phyloP scores from a whole-genome alignment of 2,329 filamentous ascomycete genomes.

The Botrytis sinoallii region DNA sequence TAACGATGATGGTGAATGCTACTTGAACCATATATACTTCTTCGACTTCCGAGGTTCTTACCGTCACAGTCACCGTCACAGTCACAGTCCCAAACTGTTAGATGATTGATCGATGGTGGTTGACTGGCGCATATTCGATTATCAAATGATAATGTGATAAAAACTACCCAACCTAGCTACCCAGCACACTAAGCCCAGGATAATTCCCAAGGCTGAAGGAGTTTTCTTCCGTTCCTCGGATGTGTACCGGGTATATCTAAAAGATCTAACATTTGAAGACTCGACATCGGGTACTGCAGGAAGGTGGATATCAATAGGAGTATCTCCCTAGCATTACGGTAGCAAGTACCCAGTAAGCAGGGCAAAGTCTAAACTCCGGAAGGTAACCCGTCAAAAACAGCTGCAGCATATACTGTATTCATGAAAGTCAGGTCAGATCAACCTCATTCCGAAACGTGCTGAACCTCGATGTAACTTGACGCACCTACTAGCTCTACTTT shows the following conservation, averaged over 20 bases:
- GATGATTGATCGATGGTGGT: background rate
- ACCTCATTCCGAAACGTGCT: background rate
- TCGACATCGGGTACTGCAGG: slow-evolving; percentile 5
- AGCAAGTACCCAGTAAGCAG: background rate
- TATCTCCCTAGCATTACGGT: background rate
- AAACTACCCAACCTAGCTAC: background rate
- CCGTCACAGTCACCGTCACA: background rate
- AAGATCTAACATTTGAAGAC: background rate
- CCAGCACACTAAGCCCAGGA: background rate
- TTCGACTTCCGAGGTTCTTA: background rate
- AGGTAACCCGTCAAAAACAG: background rate
- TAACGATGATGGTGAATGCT: background rate
- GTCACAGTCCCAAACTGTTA: background rate
- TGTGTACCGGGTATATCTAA: background rate
- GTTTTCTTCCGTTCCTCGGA: background rate
- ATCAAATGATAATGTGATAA: background rate
- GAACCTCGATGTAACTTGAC: background rate
- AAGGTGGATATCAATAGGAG: slow-evolving; percentile 4
- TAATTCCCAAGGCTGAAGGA: slow-evolving; percentile 10
- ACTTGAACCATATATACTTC: too few relatives aligned
- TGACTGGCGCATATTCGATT: background rate
- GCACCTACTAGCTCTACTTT: background rate
- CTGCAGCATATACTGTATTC: background rate
- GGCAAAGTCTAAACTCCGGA: background rate
- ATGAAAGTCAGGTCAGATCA: slow-evolving; percentile 1